phyloP scores from a whole-genome alignment of 2,329 filamentous ascomycete species.

The Hypoxylon sp. region DNA sequence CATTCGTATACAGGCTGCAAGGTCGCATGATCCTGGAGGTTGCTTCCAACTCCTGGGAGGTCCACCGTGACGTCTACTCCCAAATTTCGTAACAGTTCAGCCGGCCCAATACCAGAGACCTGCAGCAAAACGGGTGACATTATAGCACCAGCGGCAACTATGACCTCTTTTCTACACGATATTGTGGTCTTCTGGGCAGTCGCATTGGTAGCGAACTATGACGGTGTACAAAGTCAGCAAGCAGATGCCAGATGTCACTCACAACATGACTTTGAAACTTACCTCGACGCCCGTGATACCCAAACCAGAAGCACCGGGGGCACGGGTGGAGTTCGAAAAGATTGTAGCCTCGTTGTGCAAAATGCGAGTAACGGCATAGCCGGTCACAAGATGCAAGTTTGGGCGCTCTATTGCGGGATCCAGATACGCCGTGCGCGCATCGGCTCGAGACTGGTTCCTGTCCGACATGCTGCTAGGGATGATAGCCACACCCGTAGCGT shows the following conservation, averaged over 20 bases:
- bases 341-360: conserved; percentile 42
- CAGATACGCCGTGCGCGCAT: conserved; percentile 57
- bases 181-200: conserved; percentile 39
- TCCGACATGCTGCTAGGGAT: conserved; percentile 55
- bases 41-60: conserved; percentile 51
- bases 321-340: conserved; percentile 27
- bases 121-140: conserved; percentile 50
- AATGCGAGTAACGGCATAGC: conserved; percentile 55
- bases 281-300: conserved; percentile 55
- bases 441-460: conserved; percentile 55
- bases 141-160: conserved; percentile 50
- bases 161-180: conserved; percentile 48
- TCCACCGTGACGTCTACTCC: conserved; percentile 48
- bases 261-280: conserved; percentile 19
- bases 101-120: conserved; percentile 52
- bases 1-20: conserved; percentile 46
- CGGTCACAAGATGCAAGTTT: conserved; percentile 56
- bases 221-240: conserved; percentile 9
- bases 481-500: conserved; percentile 53
- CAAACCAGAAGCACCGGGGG: conserved; percentile 26
- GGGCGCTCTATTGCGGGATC: conserved; percentile 52
- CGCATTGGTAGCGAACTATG: conserved; percentile 48
- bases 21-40: conserved; percentile 51
- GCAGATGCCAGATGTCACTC: neutral
- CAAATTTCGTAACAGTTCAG: conserved; percentile 45